Base-by-base conservation (phyloP, 2,329 filamentous ascomycete species). In the Fusarium sp. region DNA sequence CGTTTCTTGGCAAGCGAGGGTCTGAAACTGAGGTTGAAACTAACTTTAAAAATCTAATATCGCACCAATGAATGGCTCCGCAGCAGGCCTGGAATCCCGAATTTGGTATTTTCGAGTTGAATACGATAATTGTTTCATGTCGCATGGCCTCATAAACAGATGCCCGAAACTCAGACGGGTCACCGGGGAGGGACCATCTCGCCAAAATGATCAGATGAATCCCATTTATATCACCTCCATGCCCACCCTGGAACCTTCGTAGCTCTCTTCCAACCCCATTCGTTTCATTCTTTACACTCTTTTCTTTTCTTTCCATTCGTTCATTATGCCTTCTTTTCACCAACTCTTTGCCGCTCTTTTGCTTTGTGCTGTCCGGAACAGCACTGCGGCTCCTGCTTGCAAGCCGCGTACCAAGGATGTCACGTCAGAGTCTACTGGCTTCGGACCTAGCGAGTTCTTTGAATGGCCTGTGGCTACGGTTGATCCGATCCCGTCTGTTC, bases 371-470 rank as follows among this genome's bases (percentile, higher is more conserved):
- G 27, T 51, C 49, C 29, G 27, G 49, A 16, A 51, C 16, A 34
- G 49, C 49, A 51, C 16, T 5, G 49, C 49, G 11, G 49, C 49
- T 23, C 49, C 49, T n/a, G 49, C 49, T 34, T 51, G 49, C 16
- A 51, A n/a, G 49, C 49, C 49, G 11, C 16, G 13, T 9, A 2
- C 49, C 2, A 31, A 51, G 13, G 49, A 51, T 23, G 29, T n/a
- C 49, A 23, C 29, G 16, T 20, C 49, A 33, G 7, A 3, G 11
- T 23, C 29, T 31, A 29, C 29, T 51, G 49, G 49, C 11, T 34
- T 23, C 29, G 49, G 29, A 14, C 49, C 49, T 23, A 29, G 16
- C 8, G 29, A 51, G 11, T 34, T 51, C 16, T 20, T 51, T 1
- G 11, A 51, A 4, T 23, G 18, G 49, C 49, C 49, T 33, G 27